A percentile compares a stretch with the other conserved stretches of the same genome.
phyloP scores from a whole-genome alignment of 768 basidiomycete genomes.

The Hygrocybe coccinea region DNA sequence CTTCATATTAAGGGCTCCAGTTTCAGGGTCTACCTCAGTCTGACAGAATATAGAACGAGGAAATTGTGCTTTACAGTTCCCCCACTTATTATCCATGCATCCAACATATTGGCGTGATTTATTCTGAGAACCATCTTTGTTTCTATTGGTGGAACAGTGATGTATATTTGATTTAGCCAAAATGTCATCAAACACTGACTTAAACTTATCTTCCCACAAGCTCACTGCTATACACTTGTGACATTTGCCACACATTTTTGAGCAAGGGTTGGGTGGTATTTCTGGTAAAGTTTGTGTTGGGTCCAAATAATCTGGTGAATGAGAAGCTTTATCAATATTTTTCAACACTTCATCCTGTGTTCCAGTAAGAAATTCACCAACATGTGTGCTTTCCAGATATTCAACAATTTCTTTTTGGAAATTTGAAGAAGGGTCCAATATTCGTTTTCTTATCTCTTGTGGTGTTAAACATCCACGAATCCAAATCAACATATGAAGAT shows the following conservation, averaged over 20 bases:
- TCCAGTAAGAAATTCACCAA: constrained; percentile 30
- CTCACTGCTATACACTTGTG: background rate
- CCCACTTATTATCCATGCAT: constrained; percentile 25
- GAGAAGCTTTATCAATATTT: constrained; percentile 3
- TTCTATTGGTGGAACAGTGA: constrained; percentile 16
- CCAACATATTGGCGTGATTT: constrained; percentile 11
- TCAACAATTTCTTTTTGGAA: constrained; percentile 18
- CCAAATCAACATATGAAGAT: constrained; percentile 38
- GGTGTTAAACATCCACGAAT: constrained; percentile 26
- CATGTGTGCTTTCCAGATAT: constrained; percentile 22
- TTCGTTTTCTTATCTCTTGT: constrained; percentile 28
- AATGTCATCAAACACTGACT: constrained; percentile 23
- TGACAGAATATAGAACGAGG: constrained; percentile 19
- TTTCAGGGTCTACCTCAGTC: constrained; percentile 25
- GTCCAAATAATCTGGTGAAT: constrained; percentile 8
- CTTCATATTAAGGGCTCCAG: constrained; percentile 25
- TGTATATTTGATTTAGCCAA: constrained; percentile 28
- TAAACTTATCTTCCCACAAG: constrained; percentile 18
- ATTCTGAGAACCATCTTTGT: constrained; percentile 14
- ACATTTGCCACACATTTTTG: constrained; percentile 7
- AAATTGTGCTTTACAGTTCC: constrained; percentile 32
- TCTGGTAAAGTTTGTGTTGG: constrained; percentile 22
- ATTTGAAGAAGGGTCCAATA: constrained; percentile 18
- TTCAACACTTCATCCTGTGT: constrained; percentile 20
- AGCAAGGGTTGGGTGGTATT: constrained; percentile 17